Percentiles rank a stretch among this genome's conserved stretches.
These are phyloP conservation scores for Hordeum marinum DNA, from an alignment of 176 grass and related monocot genomes.

Conservation along the genomic window DNA sequence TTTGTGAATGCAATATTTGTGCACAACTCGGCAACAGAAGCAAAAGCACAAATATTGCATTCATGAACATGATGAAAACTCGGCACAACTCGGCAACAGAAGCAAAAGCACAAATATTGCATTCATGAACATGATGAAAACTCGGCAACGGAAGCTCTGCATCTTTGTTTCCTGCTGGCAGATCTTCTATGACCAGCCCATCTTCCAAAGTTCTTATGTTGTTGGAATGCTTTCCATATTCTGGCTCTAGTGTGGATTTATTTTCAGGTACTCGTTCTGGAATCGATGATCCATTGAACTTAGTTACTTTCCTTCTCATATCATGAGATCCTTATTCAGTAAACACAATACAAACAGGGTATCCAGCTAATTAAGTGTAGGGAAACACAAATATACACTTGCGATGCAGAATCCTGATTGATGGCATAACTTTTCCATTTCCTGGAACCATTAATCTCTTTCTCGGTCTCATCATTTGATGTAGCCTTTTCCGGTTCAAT, in stretches of 20 bases:
- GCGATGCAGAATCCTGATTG: constrained; percentile 21
- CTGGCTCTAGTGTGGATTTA: constrained; percentile 43
- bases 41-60: too few species aligned
- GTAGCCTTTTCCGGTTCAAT: neutral
- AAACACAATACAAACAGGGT: neutral
- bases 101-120: too few species aligned
- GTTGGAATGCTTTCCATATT: constrained; percentile 30
- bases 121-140: too few species aligned
- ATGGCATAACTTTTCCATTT: constrained; percentile 36
- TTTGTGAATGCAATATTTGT: too few species aligned
- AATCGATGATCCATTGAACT: constrained; percentile 5
- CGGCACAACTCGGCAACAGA: too few species aligned
- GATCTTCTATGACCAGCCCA: constrained; percentile 71
- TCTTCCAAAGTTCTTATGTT: constrained; percentile 59
- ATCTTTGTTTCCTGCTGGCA: constrained; percentile 50
- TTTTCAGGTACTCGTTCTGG: constrained; percentile 33
- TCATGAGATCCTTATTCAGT: neutral
- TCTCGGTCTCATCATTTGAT: neutral
- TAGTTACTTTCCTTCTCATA: constrained; percentile 23
- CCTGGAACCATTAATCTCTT: neutral
- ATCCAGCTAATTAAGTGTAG: neutral
- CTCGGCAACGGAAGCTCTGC: constrained; percentile 35
- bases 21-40: too few species aligned
- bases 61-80: too few species aligned
- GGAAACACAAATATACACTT: constrained; percentile 23